Conservation (phyloP, 768 basidiomycete species). For the Xerocomellus intermedius region DNA sequence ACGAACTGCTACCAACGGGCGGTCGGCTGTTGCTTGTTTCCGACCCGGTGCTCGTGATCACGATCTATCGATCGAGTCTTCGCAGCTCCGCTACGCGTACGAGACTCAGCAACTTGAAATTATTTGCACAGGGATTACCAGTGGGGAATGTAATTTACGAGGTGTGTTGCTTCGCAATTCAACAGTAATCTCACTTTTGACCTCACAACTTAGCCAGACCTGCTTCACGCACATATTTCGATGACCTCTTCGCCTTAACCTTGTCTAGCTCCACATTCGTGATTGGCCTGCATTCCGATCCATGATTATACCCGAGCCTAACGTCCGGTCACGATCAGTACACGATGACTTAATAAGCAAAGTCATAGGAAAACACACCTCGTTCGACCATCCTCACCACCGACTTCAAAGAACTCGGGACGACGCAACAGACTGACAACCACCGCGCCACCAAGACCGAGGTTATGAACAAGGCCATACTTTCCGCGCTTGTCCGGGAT, state of each 20-base stretch:
- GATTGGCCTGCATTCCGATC: conserved; percentile 57
- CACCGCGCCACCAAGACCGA: conserved; percentile 78
- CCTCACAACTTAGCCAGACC: conserved; percentile 37
- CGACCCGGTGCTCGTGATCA: background rate
- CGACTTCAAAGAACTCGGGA: conserved; percentile 68
- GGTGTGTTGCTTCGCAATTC: background rate
- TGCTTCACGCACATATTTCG: conserved; percentile 36
- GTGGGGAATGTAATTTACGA: background rate
- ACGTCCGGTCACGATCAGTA: background rate
- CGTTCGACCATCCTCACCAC: conserved; percentile 45
- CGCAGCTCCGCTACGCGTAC: too few relatives aligned
- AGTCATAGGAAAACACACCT: conserved; percentile 38
- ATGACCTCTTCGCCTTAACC: conserved; percentile 67
- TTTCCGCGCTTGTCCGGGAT: conserved; percentile 63
- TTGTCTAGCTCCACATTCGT: conserved; percentile 65
- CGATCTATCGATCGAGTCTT: background rate
- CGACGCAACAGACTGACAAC: conserved; percentile 71
- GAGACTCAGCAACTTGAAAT: too few relatives aligned
- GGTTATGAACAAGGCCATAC: conserved; percentile 76
- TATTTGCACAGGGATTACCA: too few relatives aligned
- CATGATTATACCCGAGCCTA: conserved; percentile 83
- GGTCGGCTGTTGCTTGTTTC: background rate
- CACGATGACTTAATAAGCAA: background rate
- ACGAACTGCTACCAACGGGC: background rate
- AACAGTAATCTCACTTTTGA: too few relatives aligned